A percentile compares a stretch with the other conserved stretches of the same genome.
Evolutionary conservation across 179 eudicot species (phyloP).

Genomic region (Silene noctiflora): DNA sequence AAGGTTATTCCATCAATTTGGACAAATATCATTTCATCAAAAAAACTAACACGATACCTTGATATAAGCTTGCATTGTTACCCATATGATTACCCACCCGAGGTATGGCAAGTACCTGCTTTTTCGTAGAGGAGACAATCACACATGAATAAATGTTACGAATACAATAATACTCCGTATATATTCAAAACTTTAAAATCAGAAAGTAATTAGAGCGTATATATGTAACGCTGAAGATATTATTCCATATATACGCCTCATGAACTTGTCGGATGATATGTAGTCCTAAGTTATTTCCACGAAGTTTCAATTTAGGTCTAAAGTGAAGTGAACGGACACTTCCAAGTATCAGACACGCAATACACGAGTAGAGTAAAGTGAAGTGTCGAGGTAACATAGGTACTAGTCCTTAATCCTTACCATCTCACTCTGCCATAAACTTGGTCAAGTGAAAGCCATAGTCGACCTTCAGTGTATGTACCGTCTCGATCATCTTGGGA

Average conservation of each 20-base stretch:
- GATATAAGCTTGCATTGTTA: not conserved
- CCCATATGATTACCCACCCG: constrained; percentile 1
- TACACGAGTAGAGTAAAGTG: no score
- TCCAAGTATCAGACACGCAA: no score
- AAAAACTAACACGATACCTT: constrained; percentile 10
- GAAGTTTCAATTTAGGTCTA: no score
- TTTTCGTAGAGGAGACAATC: not conserved
- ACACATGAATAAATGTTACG: not conserved
- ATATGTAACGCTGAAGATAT: no score
- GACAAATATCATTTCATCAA: not conserved
- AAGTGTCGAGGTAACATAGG: no score
- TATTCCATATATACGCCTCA: no score
- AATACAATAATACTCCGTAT: not conserved
- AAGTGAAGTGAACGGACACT: no score
- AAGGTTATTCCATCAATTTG: not conserved
- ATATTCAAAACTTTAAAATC: no score
- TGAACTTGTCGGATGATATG: no score
- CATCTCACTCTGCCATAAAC: constrained; percentile 19
- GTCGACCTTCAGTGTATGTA: constrained; percentile 4
- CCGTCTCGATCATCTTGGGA: constrained; percentile 17
- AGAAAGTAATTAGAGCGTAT: no score
- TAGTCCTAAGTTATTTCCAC: no score
- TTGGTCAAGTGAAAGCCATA: constrained; percentile 9
- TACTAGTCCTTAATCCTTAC: not conserved
- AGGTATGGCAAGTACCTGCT: constrained; percentile 13